Conservation (phyloP, 352 stramenopile species). For the Phytophthora cactorum region DNA sequence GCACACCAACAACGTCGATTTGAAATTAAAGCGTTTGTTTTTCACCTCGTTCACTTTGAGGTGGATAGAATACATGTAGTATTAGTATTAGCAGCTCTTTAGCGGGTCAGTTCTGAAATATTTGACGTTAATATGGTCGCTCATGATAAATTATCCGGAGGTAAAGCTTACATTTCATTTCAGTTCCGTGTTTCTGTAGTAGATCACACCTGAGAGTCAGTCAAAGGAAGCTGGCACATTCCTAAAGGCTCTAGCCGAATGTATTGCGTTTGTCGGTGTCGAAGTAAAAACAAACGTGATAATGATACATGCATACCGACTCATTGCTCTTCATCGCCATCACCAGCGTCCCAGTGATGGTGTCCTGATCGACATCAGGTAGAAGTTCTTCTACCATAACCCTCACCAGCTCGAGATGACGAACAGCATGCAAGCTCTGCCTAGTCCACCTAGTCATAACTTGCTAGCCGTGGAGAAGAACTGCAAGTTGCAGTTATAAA, state of each 20-base stretch:
- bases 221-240: neutral
- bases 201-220: neutral
- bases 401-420: neutral
- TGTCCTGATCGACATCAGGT: neutral
- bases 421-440: neutral
- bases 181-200: neutral
- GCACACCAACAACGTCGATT: no score
- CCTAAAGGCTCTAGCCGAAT: neutral
- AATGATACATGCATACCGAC: neutral
- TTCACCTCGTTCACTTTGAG: no score
- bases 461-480: no score
- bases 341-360: neutral
- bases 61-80: no score
- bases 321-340: neutral
- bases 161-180: no score
- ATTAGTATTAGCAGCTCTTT: no score
- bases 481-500: no score
- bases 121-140: no score
- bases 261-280: neutral
- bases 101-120: no score
- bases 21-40: no score
- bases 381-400: neutral
- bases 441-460: no score
- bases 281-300: neutral
- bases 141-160: no score